Conservation (phyloP, 2,329 filamentous ascomycete species). For the Monosporascus sp. region DNA sequence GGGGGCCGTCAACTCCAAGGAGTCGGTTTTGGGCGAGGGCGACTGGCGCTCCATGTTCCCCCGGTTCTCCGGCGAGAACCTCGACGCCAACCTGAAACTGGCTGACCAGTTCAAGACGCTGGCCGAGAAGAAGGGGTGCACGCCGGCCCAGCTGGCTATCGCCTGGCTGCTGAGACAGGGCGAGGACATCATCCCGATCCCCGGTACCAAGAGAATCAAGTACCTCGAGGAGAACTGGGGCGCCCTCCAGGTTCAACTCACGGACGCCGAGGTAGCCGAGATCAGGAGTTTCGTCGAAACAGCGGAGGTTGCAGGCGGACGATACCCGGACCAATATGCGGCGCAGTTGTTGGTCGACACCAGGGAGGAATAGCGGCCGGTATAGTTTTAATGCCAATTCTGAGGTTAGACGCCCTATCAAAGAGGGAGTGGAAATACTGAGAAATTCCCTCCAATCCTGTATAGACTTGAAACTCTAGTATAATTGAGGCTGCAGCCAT, state of each 20-base stretch:
- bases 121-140: slow-evolving; percentile 37
- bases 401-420: no score
- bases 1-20: slow-evolving; percentile 35
- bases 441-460: no score
- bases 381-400: no score
- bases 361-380: background rate
- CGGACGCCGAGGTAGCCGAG: slow-evolving; percentile 17
- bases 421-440: no score
- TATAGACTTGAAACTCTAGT: no score
- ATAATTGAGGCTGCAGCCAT: no score
- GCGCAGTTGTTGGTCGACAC: slow-evolving; percentile 3
- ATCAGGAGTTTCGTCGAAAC: slow-evolving; percentile 12
- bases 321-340: slow-evolving; percentile 1
- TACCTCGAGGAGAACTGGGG: slow-evolving; percentile 31
- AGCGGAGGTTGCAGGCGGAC: slow-evolving; percentile 2
- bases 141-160: slow-evolving; percentile 41
- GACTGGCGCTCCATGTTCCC: slow-evolving; percentile 29
- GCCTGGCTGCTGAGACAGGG: slow-evolving; percentile 36
- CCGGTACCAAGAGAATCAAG: slow-evolving; percentile 28
- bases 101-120: slow-evolving; percentile 37
- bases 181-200: slow-evolving; percentile 15
- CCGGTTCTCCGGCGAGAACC: slow-evolving; percentile 31
- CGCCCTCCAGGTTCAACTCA: slow-evolving; percentile 16
- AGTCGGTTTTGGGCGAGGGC: slow-evolving; percentile 39
- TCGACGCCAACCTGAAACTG: slow-evolving; percentile 42